Conservation (phyloP, 805 yeast genomes). For the Starmerella khaoyaiensis region DNA sequence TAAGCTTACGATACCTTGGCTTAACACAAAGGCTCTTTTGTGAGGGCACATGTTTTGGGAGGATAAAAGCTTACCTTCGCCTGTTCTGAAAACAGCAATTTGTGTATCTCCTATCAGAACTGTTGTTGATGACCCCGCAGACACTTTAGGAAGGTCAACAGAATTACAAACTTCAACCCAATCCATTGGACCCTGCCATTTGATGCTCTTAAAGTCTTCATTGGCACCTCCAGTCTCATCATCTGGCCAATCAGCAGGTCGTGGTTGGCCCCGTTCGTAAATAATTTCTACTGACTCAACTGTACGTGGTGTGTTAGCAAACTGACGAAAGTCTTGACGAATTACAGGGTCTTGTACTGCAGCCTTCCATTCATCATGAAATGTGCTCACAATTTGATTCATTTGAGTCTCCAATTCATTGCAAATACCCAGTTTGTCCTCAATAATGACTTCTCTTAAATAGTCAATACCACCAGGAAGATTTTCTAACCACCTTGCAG, state of each 20-base stretch:
- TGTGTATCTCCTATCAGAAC: constrained; percentile 30
- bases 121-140: constrained; percentile 29
- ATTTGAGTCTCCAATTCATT: constrained; percentile 29
- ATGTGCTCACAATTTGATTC: constrained; percentile 27
- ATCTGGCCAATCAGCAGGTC: constrained; percentile 30
- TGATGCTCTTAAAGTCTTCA: constrained; percentile 25
- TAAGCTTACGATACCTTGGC: constrained; percentile 29
- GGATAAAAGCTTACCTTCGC: constrained; percentile 27
- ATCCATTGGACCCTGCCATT: constrained; percentile 26
- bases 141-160: constrained; percentile 24
- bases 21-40: constrained; percentile 30
- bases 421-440: constrained; percentile 30
- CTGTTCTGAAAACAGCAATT: constrained; percentile 28
- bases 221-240: constrained; percentile 19
- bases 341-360: constrained; percentile 24
- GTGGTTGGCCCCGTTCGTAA: constrained; percentile 30
- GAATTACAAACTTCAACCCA: constrained; percentile 27
- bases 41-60: constrained; percentile 35
- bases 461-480: constrained; percentile 31
- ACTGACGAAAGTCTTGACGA: constrained; percentile 25
- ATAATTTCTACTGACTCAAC: constrained; percentile 29
- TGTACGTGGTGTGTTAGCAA: constrained; percentile 25
- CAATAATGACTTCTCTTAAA: constrained; percentile 27
- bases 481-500: constrained; percentile 32
- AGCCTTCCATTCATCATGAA: constrained; percentile 30